These are phyloP conservation scores for Pseudogymnoascus verrucosus DNA, from an alignment of 2,329 filamentous ascomycete species.

Conservation along the genomic window DNA sequence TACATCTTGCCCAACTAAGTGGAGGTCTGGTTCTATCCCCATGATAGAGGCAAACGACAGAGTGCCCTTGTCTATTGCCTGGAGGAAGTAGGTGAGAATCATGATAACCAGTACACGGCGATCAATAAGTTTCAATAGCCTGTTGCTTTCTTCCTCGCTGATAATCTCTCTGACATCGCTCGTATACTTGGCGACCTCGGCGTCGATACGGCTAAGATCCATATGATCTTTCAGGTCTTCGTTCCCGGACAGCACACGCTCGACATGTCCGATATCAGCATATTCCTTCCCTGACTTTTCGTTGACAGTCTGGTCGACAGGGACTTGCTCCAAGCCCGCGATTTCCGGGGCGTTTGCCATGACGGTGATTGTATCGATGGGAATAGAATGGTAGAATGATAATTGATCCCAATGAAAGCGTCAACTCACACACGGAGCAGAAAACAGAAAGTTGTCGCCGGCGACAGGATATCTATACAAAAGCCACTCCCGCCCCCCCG, in stretches of 20 bases:
- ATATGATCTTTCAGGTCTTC: slow-evolving; percentile 42
- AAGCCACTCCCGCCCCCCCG: not conserved
- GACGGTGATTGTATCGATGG: not conserved
- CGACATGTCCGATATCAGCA: slow-evolving; percentile 34
- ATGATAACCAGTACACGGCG: slow-evolving; percentile 60
- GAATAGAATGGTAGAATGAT: not conserved
- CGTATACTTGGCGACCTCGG: slow-evolving; percentile 64
- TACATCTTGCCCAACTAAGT: slow-evolving; percentile 20
- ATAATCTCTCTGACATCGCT: slow-evolving; percentile 48
- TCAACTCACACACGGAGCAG: not conserved
- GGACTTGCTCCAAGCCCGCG: not conserved
- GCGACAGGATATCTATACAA: not conserved
- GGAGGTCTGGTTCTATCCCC: slow-evolving; percentile 40
- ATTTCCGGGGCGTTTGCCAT: slow-evolving; percentile 3
- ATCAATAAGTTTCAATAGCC: slow-evolving; percentile 59
- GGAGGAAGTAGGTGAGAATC: slow-evolving; percentile 66
- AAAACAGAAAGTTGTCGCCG: not conserved
- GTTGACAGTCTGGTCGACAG: not conserved
- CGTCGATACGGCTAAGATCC: slow-evolving; percentile 55
- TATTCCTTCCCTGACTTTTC: not conserved
- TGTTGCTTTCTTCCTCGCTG: slow-evolving; percentile 48
- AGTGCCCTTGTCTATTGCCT: slow-evolving; percentile 61
- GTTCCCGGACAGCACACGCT: slow-evolving; percentile 36
- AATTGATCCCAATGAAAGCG: not conserved
- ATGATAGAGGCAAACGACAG: slow-evolving; percentile 56